Evolutionary conservation across 257 asterid genomes (phyloP), one percentile per base, ranked within the genome.

Genomic region (Agastache rugosa): DNA sequence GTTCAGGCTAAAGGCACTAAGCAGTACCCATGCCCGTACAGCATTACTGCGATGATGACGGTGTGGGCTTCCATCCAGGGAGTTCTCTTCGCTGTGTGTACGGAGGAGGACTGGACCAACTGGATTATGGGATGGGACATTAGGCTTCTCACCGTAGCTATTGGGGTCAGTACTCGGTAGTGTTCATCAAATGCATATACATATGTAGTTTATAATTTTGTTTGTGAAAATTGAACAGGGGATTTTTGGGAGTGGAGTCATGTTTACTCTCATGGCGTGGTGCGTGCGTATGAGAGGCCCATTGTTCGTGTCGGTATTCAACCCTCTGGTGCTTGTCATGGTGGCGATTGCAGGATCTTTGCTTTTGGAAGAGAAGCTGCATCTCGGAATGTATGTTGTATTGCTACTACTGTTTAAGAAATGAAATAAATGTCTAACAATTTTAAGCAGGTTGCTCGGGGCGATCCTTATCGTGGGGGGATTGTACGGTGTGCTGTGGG

Each of bases 81-180:
- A 4, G 70, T 67, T 6, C 29, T 54, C 0, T 87, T 51, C 37
- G 97, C 89, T 0, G 19, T 91, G 11, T 87, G 83, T 54, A 53
- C 61, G 0, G 87, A 85, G 71, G 78, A 83, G 73, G 89, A 87
- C 35, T 80, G 90, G 96, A 79, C 35, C 60, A 77, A 84, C 9
- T 91, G 97, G 97, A 75, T 20, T 5, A 7, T 89, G 63, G 91
- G 88, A 6, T 84, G 85, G 88, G 71, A 91, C 71, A 81, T 91
- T 65, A 81, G 89, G 8, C 89, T 91, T 31, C 72, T 89, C 19
- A 67, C 85, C 3, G 84, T 75, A 8, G 19, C 27, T 47, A 70
- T 79, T 42, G 80, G 89, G 23, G 97, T 89, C 82, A 3, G 85
- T 70, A 3, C 1, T 37, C 9, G 1, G 12, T 8, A 39, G 11